These are phyloP conservation scores for Zymoseptoria crescenta DNA, from an alignment of 2,329 filamentous ascomycete genomes.

Conservation along the genomic window DNA sequence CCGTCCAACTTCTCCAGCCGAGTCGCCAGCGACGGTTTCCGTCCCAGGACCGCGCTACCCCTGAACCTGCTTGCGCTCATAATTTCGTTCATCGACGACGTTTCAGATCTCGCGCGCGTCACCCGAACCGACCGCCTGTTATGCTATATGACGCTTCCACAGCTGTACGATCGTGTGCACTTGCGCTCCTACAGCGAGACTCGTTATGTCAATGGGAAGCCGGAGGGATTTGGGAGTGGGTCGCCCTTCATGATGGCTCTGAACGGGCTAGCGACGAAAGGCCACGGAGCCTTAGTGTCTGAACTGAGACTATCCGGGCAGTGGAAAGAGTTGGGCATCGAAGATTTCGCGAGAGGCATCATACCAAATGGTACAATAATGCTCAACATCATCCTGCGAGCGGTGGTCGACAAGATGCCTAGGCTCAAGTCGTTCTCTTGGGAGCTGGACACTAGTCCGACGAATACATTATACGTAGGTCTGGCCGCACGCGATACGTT, in stretches of 20 bases:
- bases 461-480: constrained; percentile 51
- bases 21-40: constrained; percentile 2
- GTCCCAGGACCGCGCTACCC: constrained; percentile 35
- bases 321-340: constrained; percentile 50
- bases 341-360: constrained; percentile 51
- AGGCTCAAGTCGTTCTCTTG: constrained; percentile 51
- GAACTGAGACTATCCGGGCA: constrained; percentile 47
- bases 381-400: constrained; percentile 52
- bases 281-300: constrained; percentile 45
- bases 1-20: constrained; percentile 2
- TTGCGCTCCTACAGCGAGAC: constrained; percentile 52
- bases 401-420: constrained; percentile 52
- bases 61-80: constrained; percentile 53
- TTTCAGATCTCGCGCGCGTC: constrained; percentile 50
- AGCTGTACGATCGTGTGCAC: constrained; percentile 50
- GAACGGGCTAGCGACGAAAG: constrained; percentile 52
- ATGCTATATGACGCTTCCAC: constrained; percentile 57
- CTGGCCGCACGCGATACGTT: constrained; percentile 44
- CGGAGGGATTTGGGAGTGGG: constrained; percentile 54
- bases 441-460: constrained; percentile 54
- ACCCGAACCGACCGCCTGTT: constrained; percentile 54
- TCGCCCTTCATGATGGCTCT: constrained; percentile 58
- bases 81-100: constrained; percentile 50
- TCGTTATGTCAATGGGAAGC: constrained; percentile 49
- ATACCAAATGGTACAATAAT: constrained; percentile 59